Conservation (phyloP, 768 basidiomycete species). For the Trametes meyenii region DNA sequence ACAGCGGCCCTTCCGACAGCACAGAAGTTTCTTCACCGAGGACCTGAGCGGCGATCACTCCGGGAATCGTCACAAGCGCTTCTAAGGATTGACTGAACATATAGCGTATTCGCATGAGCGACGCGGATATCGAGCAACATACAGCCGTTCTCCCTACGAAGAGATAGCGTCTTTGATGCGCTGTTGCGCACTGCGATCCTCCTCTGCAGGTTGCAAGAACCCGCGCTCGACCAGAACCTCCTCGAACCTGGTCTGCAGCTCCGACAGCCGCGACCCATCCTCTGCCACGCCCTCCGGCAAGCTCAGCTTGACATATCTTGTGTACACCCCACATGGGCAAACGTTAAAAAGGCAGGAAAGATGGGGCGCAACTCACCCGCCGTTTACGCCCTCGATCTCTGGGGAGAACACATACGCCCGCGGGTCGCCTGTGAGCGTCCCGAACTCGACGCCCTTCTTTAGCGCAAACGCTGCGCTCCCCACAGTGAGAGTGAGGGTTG, state of each 20-base stretch:
- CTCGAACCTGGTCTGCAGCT: slow-evolving; percentile 31
- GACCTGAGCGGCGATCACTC: slow-evolving; percentile 23
- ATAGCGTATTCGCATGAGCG: background rate
- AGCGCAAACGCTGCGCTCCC: slow-evolving; percentile 27
- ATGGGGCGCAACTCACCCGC: slow-evolving; percentile 17
- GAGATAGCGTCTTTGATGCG: slow-evolving; percentile 10
- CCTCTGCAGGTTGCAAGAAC: slow-evolving; percentile 27
- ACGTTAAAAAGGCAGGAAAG: background rate
- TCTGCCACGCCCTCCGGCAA: slow-evolving; percentile 24
- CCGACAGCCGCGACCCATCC: slow-evolving; percentile 16
- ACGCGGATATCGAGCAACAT: background rate
- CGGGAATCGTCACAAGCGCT: slow-evolving; percentile 22
- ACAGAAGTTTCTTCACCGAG: slow-evolving; percentile 23
- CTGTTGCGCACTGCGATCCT: slow-evolving; percentile 23
- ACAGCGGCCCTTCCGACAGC: slow-evolving; percentile 27
- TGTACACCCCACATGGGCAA: too few species aligned
- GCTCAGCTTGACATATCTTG: slow-evolving; percentile 28
- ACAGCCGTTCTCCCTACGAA: slow-evolving; percentile 1
- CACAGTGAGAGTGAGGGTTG: slow-evolving; percentile 19
- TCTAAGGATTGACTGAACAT: background rate
- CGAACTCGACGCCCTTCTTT: slow-evolving; percentile 23
- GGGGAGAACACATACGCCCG: slow-evolving; percentile 29
- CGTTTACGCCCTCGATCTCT: slow-evolving; percentile 24
- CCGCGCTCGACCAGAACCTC: slow-evolving; percentile 28
- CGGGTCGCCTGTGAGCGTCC: slow-evolving; percentile 26